A percentile compares a stretch with the other conserved stretches of the same genome.
phyloP scores from a whole-genome alignment of 228 moss, liverwort and hornwort species.

The Sphagnum magellanicum region DNA sequence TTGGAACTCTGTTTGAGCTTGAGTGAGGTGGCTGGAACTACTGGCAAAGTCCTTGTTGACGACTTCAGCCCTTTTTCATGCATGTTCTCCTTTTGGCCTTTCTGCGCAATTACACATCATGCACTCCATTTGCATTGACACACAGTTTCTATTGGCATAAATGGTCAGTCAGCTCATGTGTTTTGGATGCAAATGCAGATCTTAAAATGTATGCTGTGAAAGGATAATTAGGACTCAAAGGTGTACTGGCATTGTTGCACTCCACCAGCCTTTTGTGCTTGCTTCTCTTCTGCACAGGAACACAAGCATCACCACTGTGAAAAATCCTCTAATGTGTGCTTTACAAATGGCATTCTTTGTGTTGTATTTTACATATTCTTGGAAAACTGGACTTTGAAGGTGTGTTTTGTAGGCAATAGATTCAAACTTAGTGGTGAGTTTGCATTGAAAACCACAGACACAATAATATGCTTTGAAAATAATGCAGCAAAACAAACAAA shows the following conservation, averaged over 20 bases:
- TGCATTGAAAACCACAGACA: not conserved
- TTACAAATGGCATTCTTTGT: not conserved
- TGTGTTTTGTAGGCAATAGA: not conserved
- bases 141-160: too few relatives aligned
- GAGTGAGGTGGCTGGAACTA: slow-evolving; percentile 29
- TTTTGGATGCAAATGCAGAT: too few relatives aligned
- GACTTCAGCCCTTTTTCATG: slow-evolving; percentile 19
- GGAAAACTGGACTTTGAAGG: not conserved
- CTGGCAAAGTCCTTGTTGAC: slow-evolving; percentile 13
- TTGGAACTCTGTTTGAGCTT: slow-evolving; percentile 19
- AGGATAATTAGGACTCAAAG: not conserved
- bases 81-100: not conserved
- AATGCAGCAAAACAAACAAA: not conserved
- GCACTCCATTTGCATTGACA: too few relatives aligned
- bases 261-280: slow-evolving; percentile 39
- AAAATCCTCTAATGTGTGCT: not conserved
- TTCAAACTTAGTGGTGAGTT: not conserved
- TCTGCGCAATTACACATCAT: not conserved
- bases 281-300: slow-evolving; percentile 34
- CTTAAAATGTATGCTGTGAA: not conserved
- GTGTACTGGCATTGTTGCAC: slow-evolving; percentile 6
- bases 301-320: too few relatives aligned
- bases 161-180: too few relatives aligned
- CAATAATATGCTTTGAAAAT: not conserved
- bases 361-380: not conserved